phyloP scores from a whole-genome alignment of 768 basidiomycete species.

The Naganishia antarctica region DNA sequence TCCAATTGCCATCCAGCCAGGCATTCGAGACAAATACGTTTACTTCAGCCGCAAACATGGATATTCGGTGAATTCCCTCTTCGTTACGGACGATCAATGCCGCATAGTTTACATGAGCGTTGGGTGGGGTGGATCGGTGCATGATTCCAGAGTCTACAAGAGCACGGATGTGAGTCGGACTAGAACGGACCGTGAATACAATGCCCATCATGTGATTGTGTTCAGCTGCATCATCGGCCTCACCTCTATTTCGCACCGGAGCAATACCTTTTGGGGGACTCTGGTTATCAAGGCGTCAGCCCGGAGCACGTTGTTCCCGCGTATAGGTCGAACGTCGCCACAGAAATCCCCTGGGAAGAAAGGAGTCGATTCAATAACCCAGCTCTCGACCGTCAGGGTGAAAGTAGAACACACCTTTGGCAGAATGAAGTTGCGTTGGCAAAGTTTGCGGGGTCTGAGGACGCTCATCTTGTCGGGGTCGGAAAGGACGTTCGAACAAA shows the following conservation, averaged over 20 bases:
- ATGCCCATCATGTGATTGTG: too few species aligned
- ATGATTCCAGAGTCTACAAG: background rate
- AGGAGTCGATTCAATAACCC: background rate
- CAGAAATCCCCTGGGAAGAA: background rate
- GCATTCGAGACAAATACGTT: background rate
- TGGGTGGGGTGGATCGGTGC: background rate
- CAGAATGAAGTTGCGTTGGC: background rate
- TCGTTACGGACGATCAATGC: background rate
- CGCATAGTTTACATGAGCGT: background rate
- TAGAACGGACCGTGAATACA: too few species aligned
- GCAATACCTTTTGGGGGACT: background rate
- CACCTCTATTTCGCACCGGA: background rate
- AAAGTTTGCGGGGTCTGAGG: background rate
- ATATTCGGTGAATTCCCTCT: background rate
- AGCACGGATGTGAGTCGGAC: background rate
- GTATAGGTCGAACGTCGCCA: background rate
- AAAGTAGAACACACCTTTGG: background rate
- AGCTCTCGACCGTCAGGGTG: background rate
- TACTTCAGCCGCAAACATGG: background rate
- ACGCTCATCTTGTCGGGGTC: background rate
- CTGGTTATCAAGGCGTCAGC: background rate
- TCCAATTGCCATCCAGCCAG: background rate
- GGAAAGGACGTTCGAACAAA: background rate
- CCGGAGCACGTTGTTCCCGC: background rate
- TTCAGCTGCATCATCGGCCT: slow-evolving; percentile 1